Conservation (phyloP, 345 rosid genomes). For the Brassica incana region DNA sequence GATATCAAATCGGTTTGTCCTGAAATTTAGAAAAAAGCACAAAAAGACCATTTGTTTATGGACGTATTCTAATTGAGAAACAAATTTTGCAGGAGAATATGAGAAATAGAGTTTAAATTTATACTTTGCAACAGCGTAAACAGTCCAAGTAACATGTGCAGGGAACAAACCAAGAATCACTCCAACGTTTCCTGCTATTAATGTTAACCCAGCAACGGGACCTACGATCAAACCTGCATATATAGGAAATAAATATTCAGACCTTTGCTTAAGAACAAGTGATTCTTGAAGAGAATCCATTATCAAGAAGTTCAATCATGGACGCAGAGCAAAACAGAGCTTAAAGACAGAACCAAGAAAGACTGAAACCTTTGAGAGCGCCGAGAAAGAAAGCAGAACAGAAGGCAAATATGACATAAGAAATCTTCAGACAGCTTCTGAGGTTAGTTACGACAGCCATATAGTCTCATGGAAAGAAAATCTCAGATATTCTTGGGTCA, state of each 20-base stretch:
- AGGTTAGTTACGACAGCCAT: slow-evolving; percentile 43
- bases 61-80: not conserved
- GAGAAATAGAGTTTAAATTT: not conserved
- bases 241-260: not conserved
- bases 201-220: slow-evolving; percentile 68
- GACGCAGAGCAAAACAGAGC: slow-evolving; percentile 8
- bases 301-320: not conserved
- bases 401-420: slow-evolving; percentile 64
- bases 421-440: slow-evolving; percentile 42
- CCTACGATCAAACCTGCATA: slow-evolving; percentile 68
- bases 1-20: slow-evolving; percentile 57
- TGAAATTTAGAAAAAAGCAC: slow-evolving; percentile 31
- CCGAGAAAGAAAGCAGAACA: slow-evolving; percentile 71
- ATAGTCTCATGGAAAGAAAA: not conserved
- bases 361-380: slow-evolving; percentile 63
- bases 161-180: slow-evolving; percentile 73
- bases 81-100: not conserved
- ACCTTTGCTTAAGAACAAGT: not conserved
- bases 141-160: slow-evolving; percentile 70
- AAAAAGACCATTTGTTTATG: not conserved
- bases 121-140: slow-evolving; percentile 62
- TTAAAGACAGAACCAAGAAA: not conserved
- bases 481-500: not conserved
- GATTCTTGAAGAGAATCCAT: too few relatives aligned
- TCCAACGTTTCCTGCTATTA: slow-evolving; percentile 66